These are phyloP conservation scores for Zoysia matrella DNA, from an alignment of 202 grass and related monocot genomes.

Conservation along the genomic window DNA sequence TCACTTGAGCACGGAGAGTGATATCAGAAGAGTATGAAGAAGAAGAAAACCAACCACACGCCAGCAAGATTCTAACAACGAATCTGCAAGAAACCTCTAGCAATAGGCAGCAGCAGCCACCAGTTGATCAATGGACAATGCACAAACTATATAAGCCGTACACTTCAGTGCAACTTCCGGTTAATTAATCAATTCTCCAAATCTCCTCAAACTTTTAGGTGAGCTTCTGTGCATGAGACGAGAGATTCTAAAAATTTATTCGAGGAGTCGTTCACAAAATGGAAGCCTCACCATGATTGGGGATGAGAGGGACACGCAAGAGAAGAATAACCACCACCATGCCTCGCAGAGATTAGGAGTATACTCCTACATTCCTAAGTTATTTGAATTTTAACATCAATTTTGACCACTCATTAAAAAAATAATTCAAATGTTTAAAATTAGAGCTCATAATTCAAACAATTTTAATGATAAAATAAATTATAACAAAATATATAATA, in stretches of 20 bases:
- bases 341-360: neutral
- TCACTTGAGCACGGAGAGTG: neutral
- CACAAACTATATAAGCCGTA: constrained; percentile 12
- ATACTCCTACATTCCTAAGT: no score
- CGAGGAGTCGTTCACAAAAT: neutral
- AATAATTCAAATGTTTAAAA: no score
- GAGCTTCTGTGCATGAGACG: neutral
- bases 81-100: constrained; percentile 39
- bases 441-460: no score
- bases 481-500: no score
- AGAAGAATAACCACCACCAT: neutral
- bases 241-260: neutral
- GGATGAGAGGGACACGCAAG: constrained; percentile 24
- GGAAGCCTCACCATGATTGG: constrained; percentile 13
- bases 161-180: neutral
- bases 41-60: constrained; percentile 19
- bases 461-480: no score
- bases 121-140: constrained; percentile 30
- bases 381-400: no score
- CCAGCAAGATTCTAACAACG: constrained; percentile 14
- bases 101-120: constrained; percentile 13
- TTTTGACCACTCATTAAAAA: no score
- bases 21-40: neutral
- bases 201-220: constrained; percentile 13
- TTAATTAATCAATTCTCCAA: neutral